phyloP scores from a whole-genome alignment of 1,284 basidiomycete species.

The Dichomitus squalens region DNA sequence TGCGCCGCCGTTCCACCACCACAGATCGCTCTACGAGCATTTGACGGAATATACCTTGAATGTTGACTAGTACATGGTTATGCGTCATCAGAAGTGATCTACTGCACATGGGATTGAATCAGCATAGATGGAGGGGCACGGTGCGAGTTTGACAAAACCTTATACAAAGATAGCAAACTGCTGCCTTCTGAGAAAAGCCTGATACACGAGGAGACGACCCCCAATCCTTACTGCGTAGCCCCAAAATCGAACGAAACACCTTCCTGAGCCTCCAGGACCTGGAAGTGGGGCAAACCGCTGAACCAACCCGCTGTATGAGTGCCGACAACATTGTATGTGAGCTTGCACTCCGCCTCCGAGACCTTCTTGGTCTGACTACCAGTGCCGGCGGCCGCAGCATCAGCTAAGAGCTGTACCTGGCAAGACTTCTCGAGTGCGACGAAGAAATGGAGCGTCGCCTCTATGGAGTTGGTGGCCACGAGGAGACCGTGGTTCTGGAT shows the following conservation, averaged over 20 bases:
- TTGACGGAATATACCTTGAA: too few relatives aligned
- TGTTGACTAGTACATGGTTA: too few relatives aligned
- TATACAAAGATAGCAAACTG: neutral
- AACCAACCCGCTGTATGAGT: constrained; percentile 40
- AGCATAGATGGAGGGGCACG: too few relatives aligned
- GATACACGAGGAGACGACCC: too few relatives aligned
- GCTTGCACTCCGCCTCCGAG: constrained; percentile 26
- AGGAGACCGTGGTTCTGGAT: constrained; percentile 64
- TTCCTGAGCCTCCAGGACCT: constrained; percentile 39
- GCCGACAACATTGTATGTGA: constrained; percentile 36
- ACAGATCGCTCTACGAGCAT: too few relatives aligned
- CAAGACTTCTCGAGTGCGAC: constrained; percentile 46
- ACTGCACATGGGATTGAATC: too few relatives aligned
- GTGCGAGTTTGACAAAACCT: too few relatives aligned
- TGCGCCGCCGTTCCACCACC: too few relatives aligned
- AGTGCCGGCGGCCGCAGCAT: constrained; percentile 44
- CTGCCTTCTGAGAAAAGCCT: neutral
- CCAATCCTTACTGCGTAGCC: neutral
- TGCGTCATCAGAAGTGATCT: too few relatives aligned
- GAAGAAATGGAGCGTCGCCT: constrained; percentile 43
- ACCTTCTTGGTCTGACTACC: constrained; percentile 36
- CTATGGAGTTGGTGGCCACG: constrained; percentile 45
- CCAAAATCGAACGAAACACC: constrained; percentile 28
- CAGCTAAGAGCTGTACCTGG: constrained; percentile 52
- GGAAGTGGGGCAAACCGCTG: constrained; percentile 40